Conservation (phyloP, 2,329 filamentous ascomycete species). For the Colletotrichum sp. region DNA sequence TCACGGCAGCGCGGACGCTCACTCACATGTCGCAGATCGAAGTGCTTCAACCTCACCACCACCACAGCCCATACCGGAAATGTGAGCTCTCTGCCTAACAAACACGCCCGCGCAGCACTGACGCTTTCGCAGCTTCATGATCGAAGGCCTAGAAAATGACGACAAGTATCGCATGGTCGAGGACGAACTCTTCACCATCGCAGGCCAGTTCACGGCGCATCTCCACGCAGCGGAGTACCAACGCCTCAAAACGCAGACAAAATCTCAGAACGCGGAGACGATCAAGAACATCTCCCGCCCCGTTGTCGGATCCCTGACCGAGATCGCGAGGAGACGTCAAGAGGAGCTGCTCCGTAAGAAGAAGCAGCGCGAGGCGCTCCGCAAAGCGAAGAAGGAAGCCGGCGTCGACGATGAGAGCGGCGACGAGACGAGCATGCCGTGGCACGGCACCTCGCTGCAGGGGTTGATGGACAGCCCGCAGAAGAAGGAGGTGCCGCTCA, state of each 20-base stretch:
- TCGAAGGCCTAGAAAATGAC: constrained; percentile 67
- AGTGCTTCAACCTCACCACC: constrained; percentile 58
- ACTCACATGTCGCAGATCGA: constrained; percentile 24
- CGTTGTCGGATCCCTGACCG: constrained; percentile 46
- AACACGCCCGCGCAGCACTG: neutral
- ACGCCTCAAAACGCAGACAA: constrained; percentile 64
- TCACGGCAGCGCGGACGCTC: neutral
- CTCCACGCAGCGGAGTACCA: constrained; percentile 81
- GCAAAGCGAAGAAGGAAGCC: constrained; percentile 18
- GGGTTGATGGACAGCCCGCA: constrained; percentile 49
- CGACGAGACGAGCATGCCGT: constrained; percentile 30
- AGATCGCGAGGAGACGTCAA: constrained; percentile 37
- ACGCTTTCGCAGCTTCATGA: constrained; percentile 60
- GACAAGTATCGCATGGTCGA: constrained; percentile 84
- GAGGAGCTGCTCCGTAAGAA: constrained; percentile 37
- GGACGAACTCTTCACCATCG: constrained; percentile 75
- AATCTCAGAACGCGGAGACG: constrained; percentile 56
- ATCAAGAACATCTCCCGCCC: constrained; percentile 58
- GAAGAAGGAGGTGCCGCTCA: constrained; percentile 29
- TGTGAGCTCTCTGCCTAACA: constrained; percentile 32
- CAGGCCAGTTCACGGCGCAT: constrained; percentile 74
- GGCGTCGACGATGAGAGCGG: constrained; percentile 31
- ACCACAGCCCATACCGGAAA: constrained; percentile 51
- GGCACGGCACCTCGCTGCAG: constrained; percentile 38
- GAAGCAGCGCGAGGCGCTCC: constrained; percentile 38